Percentiles rank a stretch among this genome's conserved stretches.
These are phyloP conservation scores for Blastosporella zonata DNA, from an alignment of 1,284 basidiomycete species.

Conservation along the genomic window DNA sequence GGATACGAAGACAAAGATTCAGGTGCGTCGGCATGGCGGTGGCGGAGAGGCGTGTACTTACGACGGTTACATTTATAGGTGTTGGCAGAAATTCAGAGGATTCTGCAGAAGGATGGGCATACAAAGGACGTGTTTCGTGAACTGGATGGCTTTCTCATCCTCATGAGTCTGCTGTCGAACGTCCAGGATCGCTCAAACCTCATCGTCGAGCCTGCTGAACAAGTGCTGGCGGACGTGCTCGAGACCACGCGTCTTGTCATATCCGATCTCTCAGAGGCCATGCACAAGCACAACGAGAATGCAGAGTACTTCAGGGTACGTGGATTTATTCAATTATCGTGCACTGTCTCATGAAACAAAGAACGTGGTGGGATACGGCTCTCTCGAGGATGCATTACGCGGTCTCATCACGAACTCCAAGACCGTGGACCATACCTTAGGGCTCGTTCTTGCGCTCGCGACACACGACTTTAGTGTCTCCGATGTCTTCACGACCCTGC, in stretches of 20 bases:
- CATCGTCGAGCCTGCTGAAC: constrained; percentile 38
- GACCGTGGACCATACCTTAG: constrained; percentile 52
- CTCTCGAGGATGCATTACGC: constrained; percentile 54
- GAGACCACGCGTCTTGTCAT: constrained; percentile 60
- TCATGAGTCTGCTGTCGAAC: constrained; percentile 68
- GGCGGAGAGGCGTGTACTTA: neutral
- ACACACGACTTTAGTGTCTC: constrained; percentile 59
- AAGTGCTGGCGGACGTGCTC: constrained; percentile 41
- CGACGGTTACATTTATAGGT: constrained; percentile 41
- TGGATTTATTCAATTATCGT: constrained; percentile 5
- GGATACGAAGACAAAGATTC: constrained; percentile 40
- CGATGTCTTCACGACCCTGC: constrained; percentile 47
- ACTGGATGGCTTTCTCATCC: constrained; percentile 71
- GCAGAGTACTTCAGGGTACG: constrained; percentile 66
- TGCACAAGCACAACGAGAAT: constrained; percentile 55
- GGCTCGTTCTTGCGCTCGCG: constrained; percentile 61
- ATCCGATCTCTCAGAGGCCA: constrained; percentile 59
- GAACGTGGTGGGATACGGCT: constrained; percentile 64
- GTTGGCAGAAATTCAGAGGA: constrained; percentile 57
- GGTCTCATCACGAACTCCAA: constrained; percentile 45
- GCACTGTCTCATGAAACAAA: constrained; percentile 25
- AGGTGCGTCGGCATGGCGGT: constrained; percentile 43
- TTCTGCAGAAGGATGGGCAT: constrained; percentile 54
- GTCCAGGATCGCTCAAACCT: constrained; percentile 36
- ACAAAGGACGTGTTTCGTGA: constrained; percentile 77